Conservation (phyloP, 371 early-diverging fungal genomes). For the Mucor circinelloides region DNA sequence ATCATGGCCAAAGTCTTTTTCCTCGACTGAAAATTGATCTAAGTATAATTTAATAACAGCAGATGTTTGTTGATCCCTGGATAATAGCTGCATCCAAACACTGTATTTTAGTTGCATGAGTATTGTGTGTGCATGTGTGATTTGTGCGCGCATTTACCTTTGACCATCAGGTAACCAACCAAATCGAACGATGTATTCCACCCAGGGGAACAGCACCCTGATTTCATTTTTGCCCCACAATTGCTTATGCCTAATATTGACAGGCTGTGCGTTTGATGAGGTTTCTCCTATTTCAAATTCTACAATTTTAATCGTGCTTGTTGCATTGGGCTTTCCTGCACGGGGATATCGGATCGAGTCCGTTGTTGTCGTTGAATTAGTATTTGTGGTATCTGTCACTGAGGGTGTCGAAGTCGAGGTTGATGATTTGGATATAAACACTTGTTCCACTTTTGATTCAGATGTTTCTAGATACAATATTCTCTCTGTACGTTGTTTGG, state of each 20-base stretch:
- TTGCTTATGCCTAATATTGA: constrained; percentile 18
- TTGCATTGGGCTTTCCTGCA: constrained; percentile 66
- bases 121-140: not conserved
- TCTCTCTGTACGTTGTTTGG: constrained; percentile 31
- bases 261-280: constrained; percentile 34
- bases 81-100: constrained; percentile 73
- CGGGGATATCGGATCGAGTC: constrained; percentile 60
- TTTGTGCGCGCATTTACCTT: constrained; percentile 41
- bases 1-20: not conserved
- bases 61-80: constrained; percentile 62
- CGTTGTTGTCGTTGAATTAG: not conserved
- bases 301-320: constrained; percentile 60
- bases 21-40: not conserved
- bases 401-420: not conserved
- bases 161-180: constrained; percentile 74
- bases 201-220: constrained; percentile 66
- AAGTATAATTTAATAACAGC: constrained; percentile 24
- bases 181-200: constrained; percentile 76
- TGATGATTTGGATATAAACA: constrained; percentile 51
- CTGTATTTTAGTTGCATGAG: constrained; percentile 24
- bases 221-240: constrained; percentile 46
- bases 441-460: constrained; percentile 62
- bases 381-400: not conserved
- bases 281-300: constrained; percentile 42
- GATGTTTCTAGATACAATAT: constrained; percentile 71